Evolutionary conservation across 2,329 filamentous ascomycete genomes (phyloP).

Genomic region (Colletotrichum falcatum): DNA sequence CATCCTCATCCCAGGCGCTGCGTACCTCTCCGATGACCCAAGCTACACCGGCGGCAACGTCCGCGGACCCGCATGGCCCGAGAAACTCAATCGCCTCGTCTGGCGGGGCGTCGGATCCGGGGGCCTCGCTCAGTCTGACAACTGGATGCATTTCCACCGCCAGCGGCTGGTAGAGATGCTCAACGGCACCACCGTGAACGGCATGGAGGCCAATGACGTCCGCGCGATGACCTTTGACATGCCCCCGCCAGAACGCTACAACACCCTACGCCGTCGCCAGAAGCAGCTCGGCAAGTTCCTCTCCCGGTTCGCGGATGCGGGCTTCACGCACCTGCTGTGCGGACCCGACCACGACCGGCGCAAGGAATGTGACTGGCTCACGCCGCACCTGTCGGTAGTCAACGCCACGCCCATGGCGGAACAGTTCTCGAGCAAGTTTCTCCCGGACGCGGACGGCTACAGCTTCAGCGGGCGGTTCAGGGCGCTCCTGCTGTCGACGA

Average conservation of each 20-base stretch:
- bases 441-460: conserved; percentile 77
- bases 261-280: conserved; percentile 52
- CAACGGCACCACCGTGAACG: conserved; percentile 69
- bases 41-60: conserved; percentile 68
- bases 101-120: conserved; percentile 77
- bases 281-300: conserved; percentile 57
- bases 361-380: conserved; percentile 54
- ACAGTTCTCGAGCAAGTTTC: conserved; percentile 71
- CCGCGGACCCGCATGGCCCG: conserved; percentile 68
- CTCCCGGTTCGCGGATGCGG: conserved; percentile 54
- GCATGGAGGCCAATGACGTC: conserved; percentile 56
- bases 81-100: conserved; percentile 66
- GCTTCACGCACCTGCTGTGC: conserved; percentile 59
- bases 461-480: conserved; percentile 73
- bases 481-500: conserved; percentile 72
- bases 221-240: conserved; percentile 63
- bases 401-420: conserved; percentile 56
- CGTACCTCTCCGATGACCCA: conserved; percentile 70
- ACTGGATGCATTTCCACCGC: conserved; percentile 78
- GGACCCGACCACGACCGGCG: conserved; percentile 37
- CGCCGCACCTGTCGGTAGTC: conserved; percentile 51
- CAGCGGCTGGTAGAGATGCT: conserved; percentile 78
- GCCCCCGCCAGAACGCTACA: conserved; percentile 57
- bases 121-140: conserved; percentile 63
- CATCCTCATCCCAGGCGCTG: conserved; percentile 72